Percentiles rank a stretch among this genome's conserved stretches.
These are phyloP conservation scores for Helianthus tuberosus DNA, from an alignment of 129 eudicot species.

Conservation along the genomic window DNA sequence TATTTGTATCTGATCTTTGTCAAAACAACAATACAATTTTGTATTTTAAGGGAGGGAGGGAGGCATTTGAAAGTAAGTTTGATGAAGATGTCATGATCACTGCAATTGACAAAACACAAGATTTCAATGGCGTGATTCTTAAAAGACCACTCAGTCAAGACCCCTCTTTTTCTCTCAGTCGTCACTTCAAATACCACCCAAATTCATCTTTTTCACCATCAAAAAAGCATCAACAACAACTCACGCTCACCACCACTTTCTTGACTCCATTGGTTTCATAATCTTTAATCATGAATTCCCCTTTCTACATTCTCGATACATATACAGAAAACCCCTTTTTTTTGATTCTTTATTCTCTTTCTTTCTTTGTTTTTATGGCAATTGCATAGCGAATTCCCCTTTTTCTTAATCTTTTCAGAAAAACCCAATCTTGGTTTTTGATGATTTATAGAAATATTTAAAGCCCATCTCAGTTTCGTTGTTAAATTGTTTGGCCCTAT, in stretches of 20 bases:
- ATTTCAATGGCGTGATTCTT: constrained; percentile 36
- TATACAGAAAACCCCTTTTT: not conserved
- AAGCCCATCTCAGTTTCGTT: constrained; percentile 12
- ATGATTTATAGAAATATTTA: constrained; percentile 1
- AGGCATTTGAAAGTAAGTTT: constrained; percentile 16
- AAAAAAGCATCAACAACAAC: constrained; percentile 19
- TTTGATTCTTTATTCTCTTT: constrained; percentile 10
- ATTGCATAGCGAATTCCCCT: constrained; percentile 15
- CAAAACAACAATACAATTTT: not conserved
- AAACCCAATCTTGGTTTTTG: constrained; percentile 23
- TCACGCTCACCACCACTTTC: constrained; percentile 31
- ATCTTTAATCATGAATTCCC: constrained; percentile 9
- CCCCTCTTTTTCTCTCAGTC: constrained; percentile 25
- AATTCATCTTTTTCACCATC: constrained; percentile 37
- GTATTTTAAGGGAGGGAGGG: constrained; percentile 1
- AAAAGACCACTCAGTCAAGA: constrained; percentile 19
- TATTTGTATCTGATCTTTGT: too few species aligned
- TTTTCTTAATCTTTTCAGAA: constrained; percentile 16
- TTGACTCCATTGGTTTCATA: constrained; percentile 35
- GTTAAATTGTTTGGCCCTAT: not conserved
- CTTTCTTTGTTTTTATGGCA: constrained; percentile 28
- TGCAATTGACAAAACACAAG: constrained; percentile 17
- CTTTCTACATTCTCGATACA: constrained; percentile 19
- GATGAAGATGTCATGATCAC: constrained; percentile 4
- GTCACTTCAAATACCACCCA: constrained; percentile 35